Conservation (phyloP, 495 filamentous ascomycete genomes). For the Hypoxylon crocopeplum region DNA sequence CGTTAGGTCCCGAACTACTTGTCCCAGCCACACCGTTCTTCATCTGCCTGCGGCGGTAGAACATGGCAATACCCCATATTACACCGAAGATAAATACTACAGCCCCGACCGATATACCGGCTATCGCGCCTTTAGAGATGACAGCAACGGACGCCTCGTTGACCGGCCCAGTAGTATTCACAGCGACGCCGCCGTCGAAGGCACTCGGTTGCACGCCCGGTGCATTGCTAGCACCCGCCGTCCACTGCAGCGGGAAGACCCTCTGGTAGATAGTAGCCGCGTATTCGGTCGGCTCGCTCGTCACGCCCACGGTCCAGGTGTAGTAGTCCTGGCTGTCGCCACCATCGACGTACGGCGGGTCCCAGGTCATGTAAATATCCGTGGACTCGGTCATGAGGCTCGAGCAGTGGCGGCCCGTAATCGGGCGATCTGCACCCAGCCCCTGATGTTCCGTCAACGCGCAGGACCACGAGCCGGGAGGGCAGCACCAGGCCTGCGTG, state of each 20-base stretch:
- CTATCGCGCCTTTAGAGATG: neutral
- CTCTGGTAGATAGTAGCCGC: neutral
- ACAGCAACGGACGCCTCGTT: neutral
- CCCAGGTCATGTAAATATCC: conserved; percentile 11
- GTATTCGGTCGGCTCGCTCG: neutral
- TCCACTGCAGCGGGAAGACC: conserved; percentile 7
- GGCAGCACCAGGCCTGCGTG: conserved; percentile 12
- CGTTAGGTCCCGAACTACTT: too few relatives aligned
- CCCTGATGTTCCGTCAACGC: neutral
- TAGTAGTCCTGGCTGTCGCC: neutral
- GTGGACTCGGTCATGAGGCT: conserved; percentile 10
- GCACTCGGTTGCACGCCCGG: neutral
- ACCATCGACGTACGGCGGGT: neutral
- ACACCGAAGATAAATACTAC: neutral
- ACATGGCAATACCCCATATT: neutral
- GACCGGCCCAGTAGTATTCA: neutral
- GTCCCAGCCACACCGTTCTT: neutral
- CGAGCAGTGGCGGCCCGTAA: conserved; percentile 1
- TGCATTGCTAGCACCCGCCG: neutral
- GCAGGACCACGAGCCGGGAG: conserved; percentile 2
- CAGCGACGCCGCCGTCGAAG: neutral
- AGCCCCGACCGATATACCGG: neutral
- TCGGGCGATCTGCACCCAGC: too few relatives aligned
- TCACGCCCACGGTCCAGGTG: neutral
- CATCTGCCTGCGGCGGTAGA: neutral